These are phyloP conservation scores for Colletotrichum acutatum DNA, from an alignment of 2,329 filamentous ascomycete species.

Conservation along the genomic window DNA sequence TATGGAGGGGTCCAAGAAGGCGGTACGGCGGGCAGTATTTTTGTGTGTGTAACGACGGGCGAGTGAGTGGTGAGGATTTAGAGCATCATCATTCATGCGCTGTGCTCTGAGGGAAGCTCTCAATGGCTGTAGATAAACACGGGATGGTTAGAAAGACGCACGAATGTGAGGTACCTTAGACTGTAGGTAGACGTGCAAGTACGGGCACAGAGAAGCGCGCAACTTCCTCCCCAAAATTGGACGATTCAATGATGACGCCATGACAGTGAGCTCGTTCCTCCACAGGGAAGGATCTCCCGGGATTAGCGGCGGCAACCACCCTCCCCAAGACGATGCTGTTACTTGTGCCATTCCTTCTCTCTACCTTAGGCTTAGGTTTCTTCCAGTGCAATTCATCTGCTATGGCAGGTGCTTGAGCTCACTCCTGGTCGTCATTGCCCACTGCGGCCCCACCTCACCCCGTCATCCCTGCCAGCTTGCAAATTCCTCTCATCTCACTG, in stretches of 20 bases:
- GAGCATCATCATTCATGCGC: background rate
- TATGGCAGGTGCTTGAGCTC: background rate
- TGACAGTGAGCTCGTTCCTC: background rate
- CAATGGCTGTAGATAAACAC: conserved; percentile 11
- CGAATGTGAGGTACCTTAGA: background rate
- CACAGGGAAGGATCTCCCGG: background rate
- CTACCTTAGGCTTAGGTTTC: background rate
- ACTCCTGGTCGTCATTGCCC: background rate
- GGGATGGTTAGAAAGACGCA: background rate
- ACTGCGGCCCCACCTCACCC: background rate
- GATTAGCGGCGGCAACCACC: background rate
- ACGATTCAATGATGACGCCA: conserved; percentile 5
- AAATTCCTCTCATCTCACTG: background rate
- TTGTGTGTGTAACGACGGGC: background rate
- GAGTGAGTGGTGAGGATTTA: background rate
- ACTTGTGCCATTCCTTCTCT: background rate
- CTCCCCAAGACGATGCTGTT: background rate
- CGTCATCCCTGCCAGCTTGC: conserved; percentile 11
- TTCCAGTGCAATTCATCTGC: background rate
- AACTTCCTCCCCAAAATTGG: background rate
- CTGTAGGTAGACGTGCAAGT: background rate
- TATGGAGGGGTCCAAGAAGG: background rate
- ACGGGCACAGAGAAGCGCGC: background rate
- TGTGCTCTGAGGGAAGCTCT: background rate
- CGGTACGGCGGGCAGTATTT: background rate